Percentiles rank a stretch among this genome's conserved stretches.
Conservation (phyloP, 805 yeast species). For the Naumovozyma baii region DNA sequence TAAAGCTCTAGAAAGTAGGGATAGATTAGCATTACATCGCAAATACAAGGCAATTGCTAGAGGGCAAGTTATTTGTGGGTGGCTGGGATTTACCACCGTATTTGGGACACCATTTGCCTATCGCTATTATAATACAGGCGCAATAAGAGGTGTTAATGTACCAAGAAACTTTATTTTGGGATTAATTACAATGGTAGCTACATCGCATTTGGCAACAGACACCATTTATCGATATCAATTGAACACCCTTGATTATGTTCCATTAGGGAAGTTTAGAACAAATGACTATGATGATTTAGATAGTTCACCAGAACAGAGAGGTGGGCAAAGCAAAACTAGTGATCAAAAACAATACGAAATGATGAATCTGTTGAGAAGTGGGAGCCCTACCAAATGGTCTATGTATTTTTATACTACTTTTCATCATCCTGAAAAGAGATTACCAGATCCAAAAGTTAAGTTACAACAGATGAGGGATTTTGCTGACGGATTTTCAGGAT, state of each 20-base stretch:
- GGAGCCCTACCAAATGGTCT: conserved; percentile 36
- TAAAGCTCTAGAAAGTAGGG: conserved; percentile 32
- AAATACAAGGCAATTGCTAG: conserved; percentile 32
- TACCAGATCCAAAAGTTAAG: conserved; percentile 46
- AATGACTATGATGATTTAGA: conserved; percentile 11
- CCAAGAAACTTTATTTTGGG: conserved; percentile 36
- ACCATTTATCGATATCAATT: conserved; percentile 29
- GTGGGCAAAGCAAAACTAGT: conserved; percentile 6
- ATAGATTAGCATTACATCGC: conserved; percentile 35
- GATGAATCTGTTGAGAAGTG: conserved; percentile 27
- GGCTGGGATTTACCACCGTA: conserved; percentile 35
- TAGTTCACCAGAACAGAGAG: neutral
- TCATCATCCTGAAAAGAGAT: conserved; percentile 40
- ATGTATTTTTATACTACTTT: conserved; percentile 44
- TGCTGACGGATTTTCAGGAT: conserved; percentile 3
- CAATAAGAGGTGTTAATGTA: conserved; percentile 33
- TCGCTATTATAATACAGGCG: conserved; percentile 28
- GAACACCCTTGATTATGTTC: conserved; percentile 10
- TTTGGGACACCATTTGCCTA: conserved; percentile 36
- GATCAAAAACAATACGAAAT: conserved; percentile 26
- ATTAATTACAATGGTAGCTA: conserved; percentile 30
- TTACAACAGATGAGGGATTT: conserved; percentile 24
- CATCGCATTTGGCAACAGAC: conserved; percentile 28
- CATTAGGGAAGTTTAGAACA: conserved; percentile 12
- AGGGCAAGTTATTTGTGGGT: conserved; percentile 31